Percentiles rank a stretch among this genome's conserved stretches.
Conservation (phyloP, 2,329 filamentous ascomycete genomes). For the Ophiostoma ips region DNA sequence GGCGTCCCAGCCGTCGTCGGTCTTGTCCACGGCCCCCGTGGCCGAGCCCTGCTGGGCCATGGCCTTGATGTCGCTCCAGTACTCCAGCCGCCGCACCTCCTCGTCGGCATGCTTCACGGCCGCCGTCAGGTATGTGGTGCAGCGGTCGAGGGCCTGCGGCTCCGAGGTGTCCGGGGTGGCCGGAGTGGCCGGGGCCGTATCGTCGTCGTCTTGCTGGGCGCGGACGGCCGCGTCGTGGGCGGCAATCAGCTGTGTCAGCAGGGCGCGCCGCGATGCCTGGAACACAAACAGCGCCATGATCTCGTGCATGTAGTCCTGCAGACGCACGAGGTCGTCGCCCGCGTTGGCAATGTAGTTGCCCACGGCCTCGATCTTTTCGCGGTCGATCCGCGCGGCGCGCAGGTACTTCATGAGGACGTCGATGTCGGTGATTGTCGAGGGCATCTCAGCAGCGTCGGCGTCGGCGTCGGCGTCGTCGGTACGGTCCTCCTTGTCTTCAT, state of each 20-base stretch:
- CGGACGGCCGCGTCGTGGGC: conserved; percentile 39
- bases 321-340: conserved; percentile 57
- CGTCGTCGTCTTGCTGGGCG: conserved; percentile 5
- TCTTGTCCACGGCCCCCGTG: conserved; percentile 27
- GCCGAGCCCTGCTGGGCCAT: conserved; percentile 44
- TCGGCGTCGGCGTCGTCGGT: conserved; percentile 26
- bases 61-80: conserved; percentile 72
- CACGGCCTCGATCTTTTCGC: conserved; percentile 75
- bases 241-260: conserved; percentile 57
- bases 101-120: conserved; percentile 65
- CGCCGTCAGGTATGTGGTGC: conserved; percentile 55
- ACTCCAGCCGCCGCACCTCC: conserved; percentile 68
- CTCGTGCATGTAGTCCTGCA: conserved; percentile 65
- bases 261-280: conserved; percentile 67
- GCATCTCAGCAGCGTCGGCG: conserved; percentile 16
- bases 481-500: too few species aligned
- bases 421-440: conserved; percentile 44
- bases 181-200: background rate
- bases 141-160: conserved; percentile 17
- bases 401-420: conserved; percentile 55
- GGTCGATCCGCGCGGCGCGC: conserved; percentile 59
- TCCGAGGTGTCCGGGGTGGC: background rate
- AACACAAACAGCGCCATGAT: conserved; percentile 83
- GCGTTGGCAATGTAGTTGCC: conserved; percentile 69
- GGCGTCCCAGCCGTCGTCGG: conserved; percentile 30